Evolutionary conservation across 2,329 filamentous ascomycete genomes (phyloP).

Genomic region (Akanthomyces lecanii): DNA sequence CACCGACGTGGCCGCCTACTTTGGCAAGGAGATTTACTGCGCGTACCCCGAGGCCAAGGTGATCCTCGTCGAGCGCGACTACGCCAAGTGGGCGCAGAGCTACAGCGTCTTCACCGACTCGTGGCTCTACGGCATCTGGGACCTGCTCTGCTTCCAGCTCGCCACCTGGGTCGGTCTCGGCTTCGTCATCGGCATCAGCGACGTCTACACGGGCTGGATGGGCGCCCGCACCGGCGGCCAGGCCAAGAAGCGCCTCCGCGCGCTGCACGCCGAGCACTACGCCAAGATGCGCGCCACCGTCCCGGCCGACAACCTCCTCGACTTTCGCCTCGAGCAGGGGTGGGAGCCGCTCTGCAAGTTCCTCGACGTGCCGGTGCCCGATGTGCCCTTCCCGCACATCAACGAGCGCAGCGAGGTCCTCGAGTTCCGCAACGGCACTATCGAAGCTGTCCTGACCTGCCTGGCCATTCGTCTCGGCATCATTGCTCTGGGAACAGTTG

Average conservation of each 20-base stretch:
- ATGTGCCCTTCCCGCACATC: constrained; percentile 33
- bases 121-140: constrained; percentile 12
- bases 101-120: constrained; percentile 16
- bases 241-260: constrained; percentile 28
- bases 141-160: constrained; percentile 11
- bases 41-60: constrained; percentile 13
- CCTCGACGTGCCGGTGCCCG: constrained; percentile 30
- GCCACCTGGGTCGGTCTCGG: constrained; percentile 14
- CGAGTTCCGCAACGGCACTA: constrained; percentile 15
- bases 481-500: constrained; percentile 5
- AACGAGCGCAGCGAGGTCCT: constrained; percentile 21
- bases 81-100: constrained; percentile 9
- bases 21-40: constrained; percentile 5
- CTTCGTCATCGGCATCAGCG: constrained; percentile 8
- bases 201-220: constrained; percentile 13
- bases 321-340: constrained; percentile 32
- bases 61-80: constrained; percentile 12
- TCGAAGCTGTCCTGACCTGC: constrained; percentile 11
- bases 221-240: constrained; percentile 19
- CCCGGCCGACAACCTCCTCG: constrained; percentile 31
- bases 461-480: constrained; percentile 9
- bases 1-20: constrained; percentile 14
- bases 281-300: constrained; percentile 27
- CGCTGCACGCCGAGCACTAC: constrained; percentile 11
- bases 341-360: constrained; percentile 34